Base-by-base conservation (phyloP, 2,329 filamentous ascomycete species). In the Emmonsiellopsis sp. region DNA sequence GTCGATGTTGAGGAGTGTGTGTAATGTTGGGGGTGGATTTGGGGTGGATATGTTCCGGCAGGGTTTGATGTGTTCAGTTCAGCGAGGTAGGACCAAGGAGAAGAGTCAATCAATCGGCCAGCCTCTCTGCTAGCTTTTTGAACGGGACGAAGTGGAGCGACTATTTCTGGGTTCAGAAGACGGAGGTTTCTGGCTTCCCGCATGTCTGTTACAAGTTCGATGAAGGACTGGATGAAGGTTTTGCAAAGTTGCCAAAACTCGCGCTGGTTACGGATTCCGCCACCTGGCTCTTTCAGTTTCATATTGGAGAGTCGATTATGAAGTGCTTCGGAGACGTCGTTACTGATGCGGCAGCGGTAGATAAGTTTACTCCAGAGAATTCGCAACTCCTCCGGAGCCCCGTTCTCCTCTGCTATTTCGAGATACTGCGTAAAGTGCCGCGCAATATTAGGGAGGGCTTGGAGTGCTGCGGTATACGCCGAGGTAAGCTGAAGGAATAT, bases 91-190 rank as follows among this genome's bases (percentile, higher is more conserved):
- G 79, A 78, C 79, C 83, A 83, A 7, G 82, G 81, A 10, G 82
- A 84, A 48, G 76, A 75, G 61, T 82, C 79, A 59, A 95, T 93
- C 47, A 86, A 74, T 52, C 82, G 81, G 55, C 80, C 86, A 10
- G 87, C 88, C 64, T 95, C 88, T 66, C 91, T 90, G 65, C 93
- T 85, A 55, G 82, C 83, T 61, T 84, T 84, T 65, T 96, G 91
- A 45, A 95, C 82, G 2, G 89, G 89, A 55, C 86, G 83, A 60
- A 96, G 80, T 52, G 87, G 79, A 30, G 80, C 73, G 64, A 87
- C 83, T 44, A 90, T 85, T 58, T 94, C 87, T 30, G 79, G 73
- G 47, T 78, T 78, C 34, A 80, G 66, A 35, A 79, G 67, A 37
- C 76, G 73, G 63, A 78, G 72, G 52, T 65, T 70, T 57, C 69